Conservation (phyloP, 495 filamentous ascomycete genomes). For the Aspergillus campestris region DNA sequence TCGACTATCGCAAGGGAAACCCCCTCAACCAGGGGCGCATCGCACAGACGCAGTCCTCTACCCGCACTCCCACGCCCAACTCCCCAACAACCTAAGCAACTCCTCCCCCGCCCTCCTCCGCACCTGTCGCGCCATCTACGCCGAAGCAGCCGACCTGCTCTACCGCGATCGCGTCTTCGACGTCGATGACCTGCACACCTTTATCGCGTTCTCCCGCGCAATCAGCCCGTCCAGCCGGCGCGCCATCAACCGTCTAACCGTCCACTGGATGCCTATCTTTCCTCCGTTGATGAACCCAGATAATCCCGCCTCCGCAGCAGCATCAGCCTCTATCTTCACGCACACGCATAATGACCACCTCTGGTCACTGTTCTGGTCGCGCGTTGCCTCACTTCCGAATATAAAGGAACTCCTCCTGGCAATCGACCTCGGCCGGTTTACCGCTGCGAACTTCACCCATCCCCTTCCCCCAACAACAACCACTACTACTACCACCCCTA, state of each 20-base stretch:
- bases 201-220: conserved; percentile 26
- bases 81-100: conserved; percentile 21
- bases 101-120: conserved; percentile 23
- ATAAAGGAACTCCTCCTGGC: conserved; percentile 19
- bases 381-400: conserved; percentile 12
- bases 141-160: conserved; percentile 25
- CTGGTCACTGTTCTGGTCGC: conserved; percentile 29
- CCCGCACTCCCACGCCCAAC: conserved; percentile 28
- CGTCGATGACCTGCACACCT: conserved; percentile 35
- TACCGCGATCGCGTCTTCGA: conserved; percentile 28
- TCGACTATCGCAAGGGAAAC: conserved; percentile 5
- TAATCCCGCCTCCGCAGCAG: not conserved
- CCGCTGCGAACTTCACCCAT: conserved; percentile 5
- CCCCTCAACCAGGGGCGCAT: not conserved
- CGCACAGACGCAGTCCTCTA: conserved; percentile 27
- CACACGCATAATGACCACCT: conserved; percentile 35
- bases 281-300: conserved; percentile 26
- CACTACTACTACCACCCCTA: too few species aligned
- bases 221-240: conserved; percentile 10
- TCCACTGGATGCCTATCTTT: conserved; percentile 36
- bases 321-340: conserved; percentile 23
- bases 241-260: conserved; percentile 17
- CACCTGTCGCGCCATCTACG: conserved; percentile 35
- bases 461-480: too few species aligned
- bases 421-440: conserved; percentile 30